Percentiles rank a stretch among this genome's conserved stretches.
Conservation (phyloP, 495 filamentous ascomycete genomes). For the Eremomyces bilateralis region DNA sequence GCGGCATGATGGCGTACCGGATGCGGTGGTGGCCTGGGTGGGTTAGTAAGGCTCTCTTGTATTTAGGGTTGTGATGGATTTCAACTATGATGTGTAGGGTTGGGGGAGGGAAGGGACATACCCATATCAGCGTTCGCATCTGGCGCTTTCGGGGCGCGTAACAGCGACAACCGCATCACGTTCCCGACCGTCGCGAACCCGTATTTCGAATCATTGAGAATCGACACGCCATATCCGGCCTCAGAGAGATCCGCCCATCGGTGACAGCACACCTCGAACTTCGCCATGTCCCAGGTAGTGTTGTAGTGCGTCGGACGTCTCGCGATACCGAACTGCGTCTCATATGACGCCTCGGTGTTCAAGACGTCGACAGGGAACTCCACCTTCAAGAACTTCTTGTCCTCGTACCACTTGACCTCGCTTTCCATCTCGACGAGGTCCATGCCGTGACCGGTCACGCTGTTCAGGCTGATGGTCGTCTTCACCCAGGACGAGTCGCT, state of each 20-base stretch:
- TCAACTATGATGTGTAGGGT: too few relatives aligned
- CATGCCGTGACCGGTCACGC: conserved; percentile 36
- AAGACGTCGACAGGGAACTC: conserved; percentile 88
- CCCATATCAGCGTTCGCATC: conserved; percentile 95
- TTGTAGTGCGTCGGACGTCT: conserved; percentile 87
- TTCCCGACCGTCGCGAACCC: conserved; percentile 86
- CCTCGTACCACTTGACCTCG: conserved; percentile 84
- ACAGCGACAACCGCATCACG: conserved; percentile 74
- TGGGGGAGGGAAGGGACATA: conserved; percentile 10
- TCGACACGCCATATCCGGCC: conserved; percentile 72
- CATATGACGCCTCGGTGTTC: conserved; percentile 88
- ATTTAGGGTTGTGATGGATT: too few relatives aligned
- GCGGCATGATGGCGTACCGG: conserved; percentile 81
- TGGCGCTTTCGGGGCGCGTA: conserved; percentile 86
- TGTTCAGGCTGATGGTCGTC: conserved; percentile 62
- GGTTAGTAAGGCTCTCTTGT: too few relatives aligned
- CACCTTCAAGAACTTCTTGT: conserved; percentile 95
- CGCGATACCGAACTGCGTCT: conserved; percentile 82
- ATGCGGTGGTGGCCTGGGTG: conserved; percentile 43
- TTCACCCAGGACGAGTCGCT: conserved; percentile 72
- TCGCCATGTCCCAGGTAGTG: conserved; percentile 96
- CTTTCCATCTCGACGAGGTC: conserved; percentile 57
- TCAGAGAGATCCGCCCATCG: conserved; percentile 95
- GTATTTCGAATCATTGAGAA: conserved; percentile 92
- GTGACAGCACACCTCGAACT: conserved; percentile 96